Evolutionary conservation across 176 grass and related monocot genomes (phyloP).

Genomic region (Eleusine indica): DNA sequence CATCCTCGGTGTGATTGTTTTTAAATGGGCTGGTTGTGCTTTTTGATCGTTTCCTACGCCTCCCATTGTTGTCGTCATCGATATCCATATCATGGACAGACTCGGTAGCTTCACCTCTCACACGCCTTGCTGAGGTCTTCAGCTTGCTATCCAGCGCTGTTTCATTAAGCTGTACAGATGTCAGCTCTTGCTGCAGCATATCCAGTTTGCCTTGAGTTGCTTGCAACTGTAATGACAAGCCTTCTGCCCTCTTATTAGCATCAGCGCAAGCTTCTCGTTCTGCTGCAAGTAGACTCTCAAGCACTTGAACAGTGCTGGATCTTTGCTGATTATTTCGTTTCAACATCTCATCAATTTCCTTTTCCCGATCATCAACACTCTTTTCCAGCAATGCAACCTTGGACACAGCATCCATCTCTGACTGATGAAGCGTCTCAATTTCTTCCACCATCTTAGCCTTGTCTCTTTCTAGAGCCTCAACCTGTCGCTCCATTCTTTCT

Average conservation of each 20-base stretch:
- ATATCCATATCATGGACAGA: slow-evolving; percentile 96
- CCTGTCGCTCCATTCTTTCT: slow-evolving; percentile 79
- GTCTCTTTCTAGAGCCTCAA: slow-evolving; percentile 82
- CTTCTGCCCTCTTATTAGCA: slow-evolving; percentile 84
- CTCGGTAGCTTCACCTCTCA: slow-evolving; percentile 77
- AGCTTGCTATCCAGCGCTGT: slow-evolving; percentile 84
- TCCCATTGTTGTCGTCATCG: slow-evolving; percentile 57
- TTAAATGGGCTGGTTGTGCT: slow-evolving; percentile 90
- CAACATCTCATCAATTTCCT: slow-evolving; percentile 90
- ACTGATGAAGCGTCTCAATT: slow-evolving; percentile 67
- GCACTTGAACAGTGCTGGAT: slow-evolving; percentile 91
- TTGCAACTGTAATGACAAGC: slow-evolving; percentile 86
- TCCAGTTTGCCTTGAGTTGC: slow-evolving; percentile 91
- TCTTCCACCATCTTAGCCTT: slow-evolving; percentile 68
- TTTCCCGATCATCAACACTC: slow-evolving; percentile 86
- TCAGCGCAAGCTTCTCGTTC: slow-evolving; percentile 77
- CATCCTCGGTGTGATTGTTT: slow-evolving; percentile 65
- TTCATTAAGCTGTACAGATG: slow-evolving; percentile 78
- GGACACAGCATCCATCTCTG: slow-evolving; percentile 70
- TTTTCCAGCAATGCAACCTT: slow-evolving; percentile 75
- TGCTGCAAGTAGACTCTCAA: slow-evolving; percentile 71
- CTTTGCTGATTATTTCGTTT: slow-evolving; percentile 83
- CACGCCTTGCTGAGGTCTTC: slow-evolving; percentile 62
- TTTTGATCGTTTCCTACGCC: slow-evolving; percentile 81
- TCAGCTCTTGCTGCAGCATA: slow-evolving; percentile 90